A percentile compares a stretch with the other conserved stretches of the same genome.
These are phyloP conservation scores for Ceratocystis alfenasii DNA, from an alignment of 2,329 filamentous ascomycete species.

Conservation along the genomic window DNA sequence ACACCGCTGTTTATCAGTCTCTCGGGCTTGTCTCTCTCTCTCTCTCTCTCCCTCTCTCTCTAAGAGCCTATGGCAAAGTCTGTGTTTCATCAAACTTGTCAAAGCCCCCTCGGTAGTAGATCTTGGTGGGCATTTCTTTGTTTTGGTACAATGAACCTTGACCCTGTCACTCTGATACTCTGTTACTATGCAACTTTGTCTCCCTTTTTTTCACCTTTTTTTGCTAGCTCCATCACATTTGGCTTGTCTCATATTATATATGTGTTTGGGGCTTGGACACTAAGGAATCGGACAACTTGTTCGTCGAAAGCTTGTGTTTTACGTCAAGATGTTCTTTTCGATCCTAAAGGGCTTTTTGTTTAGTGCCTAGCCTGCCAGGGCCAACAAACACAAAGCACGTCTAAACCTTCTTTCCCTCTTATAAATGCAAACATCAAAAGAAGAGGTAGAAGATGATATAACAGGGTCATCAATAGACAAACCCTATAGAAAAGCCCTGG, in stretches of 20 bases:
- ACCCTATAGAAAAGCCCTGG: neutral
- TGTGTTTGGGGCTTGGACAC: neutral
- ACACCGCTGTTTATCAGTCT: neutral
- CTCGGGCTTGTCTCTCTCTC: neutral
- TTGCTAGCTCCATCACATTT: neutral
- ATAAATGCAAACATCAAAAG: neutral
- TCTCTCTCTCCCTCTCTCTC: neutral
- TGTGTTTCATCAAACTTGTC: conserved; percentile 8
- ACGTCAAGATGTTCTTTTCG: neutral
- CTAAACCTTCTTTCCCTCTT: neutral
- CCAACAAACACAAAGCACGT: neutral
- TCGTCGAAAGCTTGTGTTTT: neutral
- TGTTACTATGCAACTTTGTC: neutral
- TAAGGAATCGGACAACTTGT: neutral
- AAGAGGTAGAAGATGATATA: neutral
- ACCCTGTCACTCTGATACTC: conserved; percentile 2
- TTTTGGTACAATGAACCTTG: neutral
- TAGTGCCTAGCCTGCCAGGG: neutral
- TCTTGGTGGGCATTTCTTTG: conserved; percentile 2
- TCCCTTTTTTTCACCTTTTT: neutral
- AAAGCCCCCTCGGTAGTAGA: conserved; percentile 3
- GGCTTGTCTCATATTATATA: neutral
- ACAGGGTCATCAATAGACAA: neutral
- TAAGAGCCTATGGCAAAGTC: neutral
- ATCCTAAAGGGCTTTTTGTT: neutral